Base-by-base conservation (phyloP, 1,284 basidiomycete genomes). In the Naganishia albida region DNA sequence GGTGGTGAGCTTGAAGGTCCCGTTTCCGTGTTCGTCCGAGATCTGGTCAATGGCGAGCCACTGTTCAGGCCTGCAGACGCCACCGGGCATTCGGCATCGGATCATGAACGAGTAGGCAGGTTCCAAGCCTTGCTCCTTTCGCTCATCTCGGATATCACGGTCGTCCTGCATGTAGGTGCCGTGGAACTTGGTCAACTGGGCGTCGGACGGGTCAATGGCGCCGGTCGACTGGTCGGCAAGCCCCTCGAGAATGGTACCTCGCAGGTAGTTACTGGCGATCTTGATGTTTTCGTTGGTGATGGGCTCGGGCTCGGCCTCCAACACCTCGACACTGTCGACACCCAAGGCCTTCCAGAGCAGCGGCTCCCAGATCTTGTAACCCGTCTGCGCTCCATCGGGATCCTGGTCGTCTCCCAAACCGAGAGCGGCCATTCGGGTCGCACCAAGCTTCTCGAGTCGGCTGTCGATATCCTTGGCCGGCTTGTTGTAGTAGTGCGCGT, bases 241-340 rank as follows among this genome's bases (percentile, higher is more conserved):
- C 62, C 94, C 95, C 78, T 99, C 91, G 2, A 83, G 83, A 76
- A 99, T 99, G 42, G 95, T 99, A 20, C 95, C 95, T 65, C 95
- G 90, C 42, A 99, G 84, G 81, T 91, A 98, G 71, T 89, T 87
- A 66, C 90, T 93, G 12, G 96, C 94, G 66, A 93, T 95, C 83
- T 99, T 99, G 85, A 99, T 98, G 81, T 99, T 93, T 82, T 99
- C 95, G 82, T 99, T 98, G 68, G 94, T 98, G 80, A 99, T 95
- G 1, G 91, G 87, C 76, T 98, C 94, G 1, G 94, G 93, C 78
- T 98, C 93, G 20, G 88, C 89, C 81, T 99, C 96, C 43, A 82
- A 86, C 38, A 98, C 87, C 77, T 96, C 90, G 64, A 99, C 83
- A 18, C 82, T 83, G 79, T 96, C 95, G 63, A 99, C 93, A 63